Conservation (phyloP, 805 yeast species). For the Ogataea ganodermae region DNA sequence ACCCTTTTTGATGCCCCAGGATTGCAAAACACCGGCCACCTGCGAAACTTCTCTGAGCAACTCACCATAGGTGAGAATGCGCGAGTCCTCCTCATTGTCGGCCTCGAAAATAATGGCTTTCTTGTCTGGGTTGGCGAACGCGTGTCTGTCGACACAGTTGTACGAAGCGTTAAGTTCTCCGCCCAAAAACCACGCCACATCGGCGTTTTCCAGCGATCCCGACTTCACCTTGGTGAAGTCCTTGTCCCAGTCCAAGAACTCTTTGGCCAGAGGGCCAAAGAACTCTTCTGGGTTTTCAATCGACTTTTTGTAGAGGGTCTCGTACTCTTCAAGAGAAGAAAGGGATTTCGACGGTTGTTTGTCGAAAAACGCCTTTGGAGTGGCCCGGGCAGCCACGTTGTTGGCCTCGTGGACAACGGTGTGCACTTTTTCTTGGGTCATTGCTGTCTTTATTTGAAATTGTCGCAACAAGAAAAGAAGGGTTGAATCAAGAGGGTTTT, state of each 20-base stretch:
- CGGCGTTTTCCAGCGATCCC: constrained; percentile 74
- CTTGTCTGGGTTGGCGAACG: constrained; percentile 82
- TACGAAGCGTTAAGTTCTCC: constrained; percentile 93
- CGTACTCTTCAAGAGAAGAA: constrained; percentile 65
- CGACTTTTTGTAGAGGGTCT: constrained; percentile 68
- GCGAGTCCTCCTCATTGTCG: constrained; percentile 78
- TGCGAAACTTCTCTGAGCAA: constrained; percentile 80
- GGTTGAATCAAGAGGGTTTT: neutral
- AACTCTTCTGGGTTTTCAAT: constrained; percentile 77
- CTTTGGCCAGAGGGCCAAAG: constrained; percentile 75
- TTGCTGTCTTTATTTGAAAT: constrained; percentile 7
- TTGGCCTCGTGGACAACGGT: constrained; percentile 65
- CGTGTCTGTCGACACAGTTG: constrained; percentile 96
- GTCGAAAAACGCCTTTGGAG: constrained; percentile 55
- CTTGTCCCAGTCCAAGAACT: constrained; percentile 76
- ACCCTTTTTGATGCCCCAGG: constrained; percentile 90
- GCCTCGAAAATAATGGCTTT: constrained; percentile 89
- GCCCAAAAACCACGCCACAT: constrained; percentile 89
- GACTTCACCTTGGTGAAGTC: constrained; percentile 65
- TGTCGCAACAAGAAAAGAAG: constrained; percentile 6
- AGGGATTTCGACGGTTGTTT: constrained; percentile 65
- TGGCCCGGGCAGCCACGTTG: constrained; percentile 46
- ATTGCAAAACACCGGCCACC: constrained; percentile 78
- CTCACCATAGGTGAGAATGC: constrained; percentile 80
- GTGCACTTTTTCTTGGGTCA: constrained; percentile 37